Evolutionary conservation across 2,329 filamentous ascomycete species (phyloP).

Genomic region (Alternaria sp.): DNA sequence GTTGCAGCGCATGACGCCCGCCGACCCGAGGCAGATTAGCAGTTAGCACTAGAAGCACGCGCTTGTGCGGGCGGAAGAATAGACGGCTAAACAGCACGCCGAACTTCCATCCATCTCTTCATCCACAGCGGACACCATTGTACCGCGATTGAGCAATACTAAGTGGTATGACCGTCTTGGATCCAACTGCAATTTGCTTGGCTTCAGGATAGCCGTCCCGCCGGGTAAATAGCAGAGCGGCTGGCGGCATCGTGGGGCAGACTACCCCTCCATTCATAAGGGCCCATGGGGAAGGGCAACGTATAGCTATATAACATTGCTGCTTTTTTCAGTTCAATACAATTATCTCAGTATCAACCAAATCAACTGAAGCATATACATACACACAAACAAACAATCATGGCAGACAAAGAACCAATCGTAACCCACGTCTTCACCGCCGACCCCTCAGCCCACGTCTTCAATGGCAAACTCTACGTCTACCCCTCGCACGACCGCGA

Average conservation of each 20-base stretch:
- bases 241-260: slow-evolving; percentile 30
- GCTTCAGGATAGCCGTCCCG: slow-evolving; percentile 36
- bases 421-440: slow-evolving; percentile 80
- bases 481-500: slow-evolving; percentile 83
- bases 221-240: slow-evolving; percentile 38
- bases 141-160: slow-evolving; percentile 22
- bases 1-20: slow-evolving; percentile 19
- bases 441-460: slow-evolving; percentile 81
- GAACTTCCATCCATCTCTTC: slow-evolving; percentile 15
- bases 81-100: slow-evolving; percentile 37
- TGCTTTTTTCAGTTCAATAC: background rate
- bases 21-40: slow-evolving; percentile 25
- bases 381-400: slow-evolving; percentile 13
- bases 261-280: slow-evolving; percentile 35
- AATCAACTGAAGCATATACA: background rate
- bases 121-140: slow-evolving; percentile 19
- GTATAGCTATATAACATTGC: slow-evolving; percentile 7
- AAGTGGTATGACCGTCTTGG: slow-evolving; percentile 21
- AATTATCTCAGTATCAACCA: background rate
- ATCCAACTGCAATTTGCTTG: slow-evolving; percentile 21
- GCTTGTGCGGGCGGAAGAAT: slow-evolving; percentile 38
- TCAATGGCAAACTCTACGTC: slow-evolving; percentile 76
- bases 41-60: slow-evolving; percentile 15
- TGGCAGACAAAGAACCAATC: slow-evolving; percentile 61
- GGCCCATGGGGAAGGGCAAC: slow-evolving; percentile 23